phyloP scores from a whole-genome alignment of 257 asterid genomes.

The Solanum piurae region DNA sequence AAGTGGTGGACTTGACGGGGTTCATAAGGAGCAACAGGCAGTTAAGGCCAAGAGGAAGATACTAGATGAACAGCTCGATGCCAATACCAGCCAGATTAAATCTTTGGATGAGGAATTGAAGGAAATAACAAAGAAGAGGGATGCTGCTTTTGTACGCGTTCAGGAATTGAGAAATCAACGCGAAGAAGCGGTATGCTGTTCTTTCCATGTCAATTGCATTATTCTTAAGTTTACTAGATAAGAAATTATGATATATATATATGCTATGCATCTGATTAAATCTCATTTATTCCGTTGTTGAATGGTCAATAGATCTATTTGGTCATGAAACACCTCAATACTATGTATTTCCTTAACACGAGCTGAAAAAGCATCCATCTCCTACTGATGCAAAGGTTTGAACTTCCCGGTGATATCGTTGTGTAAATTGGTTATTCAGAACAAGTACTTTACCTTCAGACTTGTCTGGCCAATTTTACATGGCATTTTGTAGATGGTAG shows the following conservation, averaged over 20 bases:
- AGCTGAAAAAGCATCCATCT: background rate
- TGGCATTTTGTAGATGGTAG: background rate
- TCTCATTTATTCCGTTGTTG: background rate
- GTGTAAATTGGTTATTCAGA: background rate
- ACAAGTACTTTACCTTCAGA: background rate
- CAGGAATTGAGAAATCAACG: conserved; percentile 57
- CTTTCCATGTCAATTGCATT: background rate
- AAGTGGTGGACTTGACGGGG: conserved; percentile 71
- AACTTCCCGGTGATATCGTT: background rate
- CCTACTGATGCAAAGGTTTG: background rate
- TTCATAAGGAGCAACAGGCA: conserved; percentile 60
- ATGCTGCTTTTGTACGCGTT: conserved; percentile 33
- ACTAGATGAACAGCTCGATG: conserved; percentile 50
- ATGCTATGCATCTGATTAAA: background rate
- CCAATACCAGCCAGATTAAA: conserved; percentile 34
- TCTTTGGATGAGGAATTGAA: conserved; percentile 53
- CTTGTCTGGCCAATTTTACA: background rate
- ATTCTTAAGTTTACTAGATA: background rate
- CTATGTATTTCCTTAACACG: background rate
- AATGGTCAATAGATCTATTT: background rate
- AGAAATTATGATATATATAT: background rate
- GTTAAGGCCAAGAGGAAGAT: conserved; percentile 49
- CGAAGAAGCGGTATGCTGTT: conserved; percentile 55
- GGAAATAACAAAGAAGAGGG: conserved; percentile 45
- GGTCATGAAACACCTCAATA: background rate